Base-by-base conservation (phyloP, 352 stramenopile genomes). In the Pythium brassicae region DNA sequence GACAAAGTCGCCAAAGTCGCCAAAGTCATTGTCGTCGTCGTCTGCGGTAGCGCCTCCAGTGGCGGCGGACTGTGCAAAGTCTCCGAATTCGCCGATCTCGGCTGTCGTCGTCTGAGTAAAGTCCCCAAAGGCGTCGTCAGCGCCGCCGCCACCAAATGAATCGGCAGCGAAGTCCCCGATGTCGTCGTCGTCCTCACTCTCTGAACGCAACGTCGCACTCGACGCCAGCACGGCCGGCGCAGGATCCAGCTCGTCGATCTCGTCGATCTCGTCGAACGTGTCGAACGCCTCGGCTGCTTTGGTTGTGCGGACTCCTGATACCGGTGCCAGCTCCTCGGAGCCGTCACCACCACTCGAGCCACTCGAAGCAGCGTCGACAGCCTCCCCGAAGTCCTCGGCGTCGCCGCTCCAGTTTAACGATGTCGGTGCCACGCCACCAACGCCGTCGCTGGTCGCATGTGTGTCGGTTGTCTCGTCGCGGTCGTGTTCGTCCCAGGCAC, bases 1-100 rank as follows among this genome's bases (percentile, higher is more conserved):
- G 35, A 53, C 63, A 55, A 85, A 85, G 23, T 71, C 64, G 15
- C 63, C 72, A 62, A 84, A 82, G 49, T 71, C 61, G 14, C 72
- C 72, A 23, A 66, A 61, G 11, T 66, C 53, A 46, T 58, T 57
- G 25, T 17, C 29, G 44, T 42, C 49, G 20, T 0, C 22, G n/a
- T 43, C 29, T 4, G 19, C 32, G 4, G 25, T n/a, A n/a, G 4
- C 29, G 25, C 17, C 51, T 46, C 4, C 23, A 25, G 23, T 27
- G 37, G 62, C 26, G 10, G 23, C 19, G 34, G 14, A 54, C 51
- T 32, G 20, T 9, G 19, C 29, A 51, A 63, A 74, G 19, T 43
- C 42, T 9, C 63, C 57, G 62, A 83, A 84, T 11, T 37, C 32
- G 5, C 32, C 14, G 32, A 37, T 37, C 32, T 7, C 6, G 32